phyloP scores from a whole-genome alignment of 345 rosid genomes.

The Erodium maritimum region DNA sequence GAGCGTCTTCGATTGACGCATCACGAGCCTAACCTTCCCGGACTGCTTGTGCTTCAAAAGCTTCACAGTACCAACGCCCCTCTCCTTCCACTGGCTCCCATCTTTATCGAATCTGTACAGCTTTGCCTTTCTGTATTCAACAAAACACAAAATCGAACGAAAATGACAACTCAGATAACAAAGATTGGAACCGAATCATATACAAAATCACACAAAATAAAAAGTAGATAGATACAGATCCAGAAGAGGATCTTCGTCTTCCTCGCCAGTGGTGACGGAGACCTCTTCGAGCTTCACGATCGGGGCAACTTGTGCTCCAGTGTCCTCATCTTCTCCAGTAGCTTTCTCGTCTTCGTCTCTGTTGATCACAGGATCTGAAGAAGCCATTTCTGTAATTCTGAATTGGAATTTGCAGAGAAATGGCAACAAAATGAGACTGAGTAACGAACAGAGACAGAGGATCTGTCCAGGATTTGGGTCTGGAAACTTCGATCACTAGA shows the following conservation, averaged over 20 bases:
- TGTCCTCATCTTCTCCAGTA: constrained; percentile 50
- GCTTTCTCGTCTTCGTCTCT: background rate
- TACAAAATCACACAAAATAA: background rate
- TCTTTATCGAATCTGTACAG: constrained; percentile 61
- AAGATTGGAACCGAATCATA: background rate
- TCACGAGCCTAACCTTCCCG: constrained; percentile 63
- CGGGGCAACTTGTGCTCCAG: constrained; percentile 73
- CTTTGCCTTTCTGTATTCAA: constrained; percentile 47
- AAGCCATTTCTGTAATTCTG: background rate
- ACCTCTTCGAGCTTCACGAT: constrained; percentile 61
- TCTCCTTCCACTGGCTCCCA: constrained; percentile 57
- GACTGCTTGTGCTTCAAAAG: constrained; percentile 50
- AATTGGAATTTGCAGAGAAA: background rate
- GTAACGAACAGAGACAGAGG: background rate
- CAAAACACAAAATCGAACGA: background rate
- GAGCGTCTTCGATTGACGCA: constrained; percentile 74
- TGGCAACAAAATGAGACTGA: background rate
- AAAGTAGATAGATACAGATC: constrained; percentile 37
- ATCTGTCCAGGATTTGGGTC: too few species aligned
- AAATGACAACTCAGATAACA: background rate
- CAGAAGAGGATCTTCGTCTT: constrained; percentile 54
- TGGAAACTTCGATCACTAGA: too few species aligned
- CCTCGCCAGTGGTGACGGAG: constrained; percentile 66
- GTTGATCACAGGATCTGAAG: background rate
- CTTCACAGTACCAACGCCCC: constrained; percentile 67